A percentile compares a stretch with the other conserved stretches of the same genome.
Conservation (phyloP, 2,329 filamentous ascomycete genomes). For the Knufia petricola region DNA sequence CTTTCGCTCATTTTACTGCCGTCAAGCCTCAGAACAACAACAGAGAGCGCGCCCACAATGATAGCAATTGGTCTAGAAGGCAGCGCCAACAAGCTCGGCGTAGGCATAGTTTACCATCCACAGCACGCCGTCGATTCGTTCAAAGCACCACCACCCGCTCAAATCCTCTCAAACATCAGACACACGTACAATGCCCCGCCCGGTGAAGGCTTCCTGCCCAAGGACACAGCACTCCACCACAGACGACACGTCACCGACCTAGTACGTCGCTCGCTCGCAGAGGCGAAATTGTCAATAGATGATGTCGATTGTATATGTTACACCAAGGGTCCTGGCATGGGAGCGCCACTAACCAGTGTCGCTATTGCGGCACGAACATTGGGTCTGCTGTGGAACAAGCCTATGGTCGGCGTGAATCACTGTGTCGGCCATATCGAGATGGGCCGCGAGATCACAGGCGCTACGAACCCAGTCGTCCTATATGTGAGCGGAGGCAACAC, state of each 20-base stretch:
- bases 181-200: conserved; percentile 90
- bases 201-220: conserved; percentile 88
- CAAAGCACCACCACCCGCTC: conserved; percentile 2
- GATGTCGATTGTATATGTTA: conserved; percentile 91
- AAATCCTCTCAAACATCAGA: conserved; percentile 81
- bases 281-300: conserved; percentile 50
- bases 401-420: conserved; percentile 93
- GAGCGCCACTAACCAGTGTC: conserved; percentile 77
- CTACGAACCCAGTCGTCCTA: conserved; percentile 82
- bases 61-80: conserved; percentile 73
- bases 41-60: conserved; percentile 31
- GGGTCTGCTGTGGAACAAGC: conserved; percentile 71
- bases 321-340: conserved; percentile 94
- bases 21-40: not conserved
- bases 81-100: conserved; percentile 94
- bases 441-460: conserved; percentile 85
- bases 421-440: conserved; percentile 99
- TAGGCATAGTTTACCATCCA: conserved; percentile 80
- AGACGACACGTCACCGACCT: conserved; percentile 71
- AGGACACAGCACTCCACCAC: conserved; percentile 92
- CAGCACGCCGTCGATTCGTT: conserved; percentile 1
- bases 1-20: not conserved
- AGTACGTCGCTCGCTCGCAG: conserved; percentile 67
- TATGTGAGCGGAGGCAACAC: conserved; percentile 96
- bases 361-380: conserved; percentile 78